Percentiles rank a stretch among this genome's conserved stretches.
Evolutionary conservation across 495 filamentous ascomycete genomes (phyloP).

Genomic region (Tuber brumale): DNA sequence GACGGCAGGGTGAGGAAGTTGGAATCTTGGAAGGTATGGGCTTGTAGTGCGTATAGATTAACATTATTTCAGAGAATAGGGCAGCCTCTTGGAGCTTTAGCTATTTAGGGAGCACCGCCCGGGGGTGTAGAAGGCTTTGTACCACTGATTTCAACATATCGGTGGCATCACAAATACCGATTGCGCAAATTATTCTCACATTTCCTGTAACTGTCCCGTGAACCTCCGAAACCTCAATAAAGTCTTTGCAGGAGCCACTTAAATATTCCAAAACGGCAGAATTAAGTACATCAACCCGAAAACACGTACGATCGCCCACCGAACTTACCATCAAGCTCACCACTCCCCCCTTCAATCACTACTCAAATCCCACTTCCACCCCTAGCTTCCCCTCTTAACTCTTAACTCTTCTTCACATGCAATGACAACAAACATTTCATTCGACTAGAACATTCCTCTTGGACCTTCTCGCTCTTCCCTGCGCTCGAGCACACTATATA

Average conservation of each 20-base stretch:
- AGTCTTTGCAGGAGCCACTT: not conserved
- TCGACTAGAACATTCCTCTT: too few species aligned
- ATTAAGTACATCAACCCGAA: not conserved
- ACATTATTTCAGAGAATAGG: not conserved
- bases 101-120: not conserved
- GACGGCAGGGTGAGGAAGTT: conserved; percentile 27
- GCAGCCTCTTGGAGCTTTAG: not conserved
- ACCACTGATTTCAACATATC: not conserved
- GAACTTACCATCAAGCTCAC: not conserved
- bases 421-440: too few species aligned
- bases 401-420: too few species aligned
- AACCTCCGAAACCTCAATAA: not conserved
- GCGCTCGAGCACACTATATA: too few species aligned
- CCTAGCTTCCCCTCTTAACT: too few species aligned
- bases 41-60: conserved; percentile 5
- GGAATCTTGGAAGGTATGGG: conserved; percentile 31
- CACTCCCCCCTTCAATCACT: too few species aligned
- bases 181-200: not conserved
- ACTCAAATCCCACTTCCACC: too few species aligned
- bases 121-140: not conserved
- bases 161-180: not conserved
- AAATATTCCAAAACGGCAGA: not conserved
- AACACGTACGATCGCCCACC: not conserved
- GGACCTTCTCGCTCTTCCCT: too few species aligned
- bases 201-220: not conserved